phyloP scores from a whole-genome alignment of 495 filamentous ascomycete species.

The Cetradonia linearis region DNA sequence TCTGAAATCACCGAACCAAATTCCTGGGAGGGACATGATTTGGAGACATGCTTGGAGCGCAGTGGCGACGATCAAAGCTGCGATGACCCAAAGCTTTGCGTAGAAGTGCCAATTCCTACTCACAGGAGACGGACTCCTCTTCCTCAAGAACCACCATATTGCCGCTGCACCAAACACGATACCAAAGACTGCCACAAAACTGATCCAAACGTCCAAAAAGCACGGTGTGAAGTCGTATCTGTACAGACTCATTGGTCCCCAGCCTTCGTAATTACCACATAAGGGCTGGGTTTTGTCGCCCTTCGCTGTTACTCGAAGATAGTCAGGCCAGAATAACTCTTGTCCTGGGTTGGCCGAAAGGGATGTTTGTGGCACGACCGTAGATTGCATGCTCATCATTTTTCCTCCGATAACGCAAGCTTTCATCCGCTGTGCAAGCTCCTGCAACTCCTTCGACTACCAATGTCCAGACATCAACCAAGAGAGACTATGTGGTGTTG shows the following conservation, averaged over 20 bases:
- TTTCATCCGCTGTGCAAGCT: background rate
- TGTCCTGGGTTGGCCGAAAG: slow-evolving; percentile 10
- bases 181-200: slow-evolving; percentile 64
- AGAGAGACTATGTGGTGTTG: background rate
- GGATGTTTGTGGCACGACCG: slow-evolving; percentile 10
- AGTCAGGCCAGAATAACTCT: slow-evolving; percentile 18
- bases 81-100: slow-evolving; percentile 75
- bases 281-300: slow-evolving; percentile 46
- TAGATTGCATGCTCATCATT: slow-evolving; percentile 18
- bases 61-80: slow-evolving; percentile 54
- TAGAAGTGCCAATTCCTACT: slow-evolving; percentile 93
- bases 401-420: background rate
- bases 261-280: slow-evolving; percentile 82
- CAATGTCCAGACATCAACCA: background rate
- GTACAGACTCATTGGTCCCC: slow-evolving; percentile 78
- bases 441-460: background rate
- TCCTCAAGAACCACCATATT: slow-evolving; percentile 64
- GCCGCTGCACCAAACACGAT: slow-evolving; percentile 66
- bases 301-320: slow-evolving; percentile 18
- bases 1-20: slow-evolving; percentile 74
- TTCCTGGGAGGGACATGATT: slow-evolving; percentile 55
- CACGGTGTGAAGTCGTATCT: slow-evolving; percentile 93
- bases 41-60: slow-evolving; percentile 68
- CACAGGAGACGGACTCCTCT: slow-evolving; percentile 48
- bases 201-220: slow-evolving; percentile 81